phyloP scores from a whole-genome alignment of 2,329 filamentous ascomycete species.

The Dendrostoma leiphaemia region DNA sequence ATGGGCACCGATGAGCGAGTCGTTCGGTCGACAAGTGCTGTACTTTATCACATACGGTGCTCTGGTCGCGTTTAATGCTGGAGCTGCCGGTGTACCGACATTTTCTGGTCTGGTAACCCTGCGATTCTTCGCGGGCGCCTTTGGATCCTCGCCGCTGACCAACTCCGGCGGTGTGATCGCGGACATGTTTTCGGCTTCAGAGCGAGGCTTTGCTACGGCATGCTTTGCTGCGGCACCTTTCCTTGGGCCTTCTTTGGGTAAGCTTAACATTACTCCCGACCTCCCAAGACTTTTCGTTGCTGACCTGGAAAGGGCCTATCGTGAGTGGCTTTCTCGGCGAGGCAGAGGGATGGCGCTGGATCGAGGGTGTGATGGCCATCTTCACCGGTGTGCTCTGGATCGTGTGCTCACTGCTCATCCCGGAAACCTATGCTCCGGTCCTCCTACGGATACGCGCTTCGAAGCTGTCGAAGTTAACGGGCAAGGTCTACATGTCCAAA shows the following conservation, averaged over 20 bases:
- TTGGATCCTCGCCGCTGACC: slow-evolving; percentile 60
- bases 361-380: slow-evolving; percentile 62
- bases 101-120: slow-evolving; percentile 59
- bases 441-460: slow-evolving; percentile 53
- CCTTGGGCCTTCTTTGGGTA: slow-evolving; percentile 56
- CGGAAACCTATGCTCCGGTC: slow-evolving; percentile 61
- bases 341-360: slow-evolving; percentile 67
- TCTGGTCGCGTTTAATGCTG: slow-evolving; percentile 61
- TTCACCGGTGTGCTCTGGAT: slow-evolving; percentile 64
- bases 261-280: not conserved
- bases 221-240: slow-evolving; percentile 66
- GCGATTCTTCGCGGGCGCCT: slow-evolving; percentile 62
- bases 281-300: not conserved
- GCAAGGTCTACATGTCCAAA: slow-evolving; percentile 55
- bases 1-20: slow-evolving; percentile 37
- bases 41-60: slow-evolving; percentile 55
- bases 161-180: slow-evolving; percentile 63
- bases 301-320: slow-evolving; percentile 48
- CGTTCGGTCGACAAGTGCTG: slow-evolving; percentile 59
- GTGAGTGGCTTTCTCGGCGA: slow-evolving; percentile 66
- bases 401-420: slow-evolving; percentile 46
- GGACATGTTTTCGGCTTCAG: slow-evolving; percentile 53
- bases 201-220: slow-evolving; percentile 58
- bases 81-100: slow-evolving; percentile 54
- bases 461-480: slow-evolving; percentile 49